Evolutionary conservation across 169 alveolate genomes (phyloP).

Genomic region (Eimeria falciformis): DNA sequence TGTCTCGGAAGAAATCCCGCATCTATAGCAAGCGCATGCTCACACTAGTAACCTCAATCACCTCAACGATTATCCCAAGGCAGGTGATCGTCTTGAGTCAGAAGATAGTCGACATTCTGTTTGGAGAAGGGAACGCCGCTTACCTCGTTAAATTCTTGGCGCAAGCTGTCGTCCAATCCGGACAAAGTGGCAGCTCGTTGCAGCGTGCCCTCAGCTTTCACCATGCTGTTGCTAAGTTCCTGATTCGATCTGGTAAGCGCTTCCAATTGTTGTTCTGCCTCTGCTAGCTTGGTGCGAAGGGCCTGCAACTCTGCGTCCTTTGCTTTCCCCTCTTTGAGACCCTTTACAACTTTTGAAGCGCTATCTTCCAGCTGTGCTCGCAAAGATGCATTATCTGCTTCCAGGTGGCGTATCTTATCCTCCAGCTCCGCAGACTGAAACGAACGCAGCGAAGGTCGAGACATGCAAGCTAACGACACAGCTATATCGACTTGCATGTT

Average conservation of each 20-base stretch:
- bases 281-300: slow-evolving; percentile 16
- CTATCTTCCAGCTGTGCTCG: slow-evolving; percentile 68
- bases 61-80: too few species aligned
- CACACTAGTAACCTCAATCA: too few species aligned
- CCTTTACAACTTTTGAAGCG: slow-evolving; percentile 56
- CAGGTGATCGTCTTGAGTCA: too few species aligned
- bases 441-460: neutral
- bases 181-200: slow-evolving; percentile 76
- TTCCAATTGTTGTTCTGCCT: slow-evolving; percentile 44
- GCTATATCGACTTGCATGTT: too few species aligned
- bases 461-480: neutral
- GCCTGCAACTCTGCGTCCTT: slow-evolving; percentile 62
- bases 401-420: slow-evolving; percentile 28
- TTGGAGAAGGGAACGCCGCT: too few species aligned
- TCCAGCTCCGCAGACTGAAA: slow-evolving; percentile 65
- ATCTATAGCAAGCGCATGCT: slow-evolving; percentile 6
- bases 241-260: slow-evolving; percentile 11
- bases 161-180: slow-evolving; percentile 67
- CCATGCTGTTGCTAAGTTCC: slow-evolving; percentile 64
- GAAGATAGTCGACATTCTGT: too few species aligned
- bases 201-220: slow-evolving; percentile 71
- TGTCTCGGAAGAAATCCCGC: slow-evolving; percentile 70
- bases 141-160: slow-evolving; percentile 72
- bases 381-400: slow-evolving; percentile 55
- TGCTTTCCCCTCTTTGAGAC: slow-evolving; percentile 48